Evolutionary conservation across 257 asterid species (phyloP).

Genomic region (Osmanthus fragrans): DNA sequence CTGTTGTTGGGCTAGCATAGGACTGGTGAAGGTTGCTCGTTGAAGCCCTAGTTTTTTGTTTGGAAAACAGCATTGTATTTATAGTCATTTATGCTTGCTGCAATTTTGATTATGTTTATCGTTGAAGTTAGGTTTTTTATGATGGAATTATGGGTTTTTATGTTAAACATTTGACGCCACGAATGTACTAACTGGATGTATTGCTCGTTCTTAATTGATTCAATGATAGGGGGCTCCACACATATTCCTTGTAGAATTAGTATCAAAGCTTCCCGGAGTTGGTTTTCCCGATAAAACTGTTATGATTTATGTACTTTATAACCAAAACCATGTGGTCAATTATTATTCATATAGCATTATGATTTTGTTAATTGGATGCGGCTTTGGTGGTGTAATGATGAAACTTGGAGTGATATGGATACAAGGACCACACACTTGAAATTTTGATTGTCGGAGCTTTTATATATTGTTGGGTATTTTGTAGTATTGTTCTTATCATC

Average conservation of each 20-base stretch:
- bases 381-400: constrained; percentile 10
- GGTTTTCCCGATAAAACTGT: constrained; percentile 15
- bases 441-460: constrained; percentile 14
- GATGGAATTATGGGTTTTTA: constrained; percentile 3
- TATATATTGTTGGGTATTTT: not conserved
- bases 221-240: constrained; percentile 2
- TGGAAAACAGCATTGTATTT: not conserved
- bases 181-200: constrained; percentile 18
- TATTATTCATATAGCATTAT: constrained; percentile 6
- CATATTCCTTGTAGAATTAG: not conserved
- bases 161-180: constrained; percentile 10
- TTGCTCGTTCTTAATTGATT: constrained; percentile 20
- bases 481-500: constrained; percentile 1
- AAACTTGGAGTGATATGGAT: constrained; percentile 8
- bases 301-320: constrained; percentile 4
- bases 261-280: constrained; percentile 13
- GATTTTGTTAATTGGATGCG: constrained; percentile 17
- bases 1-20: constrained; percentile 1
- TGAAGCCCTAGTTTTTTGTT: not conserved
- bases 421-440: not conserved
- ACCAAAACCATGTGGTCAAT: not conserved
- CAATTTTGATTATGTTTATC: constrained; percentile 11
- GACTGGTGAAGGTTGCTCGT: not conserved
- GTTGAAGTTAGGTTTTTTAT: constrained; percentile 12
- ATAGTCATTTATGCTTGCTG: constrained; percentile 13